Conservation (phyloP, 1,284 basidiomycete genomes). For the Naganishia albida region DNA sequence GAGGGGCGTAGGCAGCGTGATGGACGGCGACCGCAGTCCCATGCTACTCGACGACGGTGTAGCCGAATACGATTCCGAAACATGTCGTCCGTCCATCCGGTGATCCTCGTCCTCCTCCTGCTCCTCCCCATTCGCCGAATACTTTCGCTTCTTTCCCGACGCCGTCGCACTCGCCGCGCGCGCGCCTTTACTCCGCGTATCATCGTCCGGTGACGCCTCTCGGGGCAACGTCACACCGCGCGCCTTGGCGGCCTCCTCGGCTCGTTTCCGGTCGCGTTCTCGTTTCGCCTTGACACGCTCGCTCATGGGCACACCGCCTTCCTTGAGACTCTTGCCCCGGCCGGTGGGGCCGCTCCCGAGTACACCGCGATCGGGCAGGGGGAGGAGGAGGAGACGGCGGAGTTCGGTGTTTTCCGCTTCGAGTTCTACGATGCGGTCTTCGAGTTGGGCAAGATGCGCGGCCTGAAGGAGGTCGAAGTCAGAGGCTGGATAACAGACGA, state of each 20-base stretch:
- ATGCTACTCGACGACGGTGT: slow-evolving; percentile 26
- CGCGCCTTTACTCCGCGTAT: slow-evolving; percentile 27
- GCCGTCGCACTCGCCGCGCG: slow-evolving; percentile 18
- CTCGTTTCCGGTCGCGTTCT: slow-evolving; percentile 38
- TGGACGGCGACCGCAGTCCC: slow-evolving; percentile 15
- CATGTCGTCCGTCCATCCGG: slow-evolving; percentile 13
- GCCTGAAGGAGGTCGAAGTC: slow-evolving; percentile 56
- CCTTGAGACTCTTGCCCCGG: slow-evolving; percentile 52
- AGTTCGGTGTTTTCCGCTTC: slow-evolving; percentile 49
- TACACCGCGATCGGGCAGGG: slow-evolving; percentile 57
- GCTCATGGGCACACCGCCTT: slow-evolving; percentile 54
- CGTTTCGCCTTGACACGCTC: slow-evolving; percentile 53
- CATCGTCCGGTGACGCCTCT: slow-evolving; percentile 28
- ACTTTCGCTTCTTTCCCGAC: slow-evolving; percentile 18
- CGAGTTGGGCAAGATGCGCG: slow-evolving; percentile 49
- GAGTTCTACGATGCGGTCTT: slow-evolving; percentile 49
- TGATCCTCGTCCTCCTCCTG: slow-evolving; percentile 6
- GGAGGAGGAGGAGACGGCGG: slow-evolving; percentile 64
- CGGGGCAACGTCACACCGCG: slow-evolving; percentile 11
- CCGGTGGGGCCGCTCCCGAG: slow-evolving; percentile 55
- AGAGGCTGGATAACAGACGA: slow-evolving; percentile 40
- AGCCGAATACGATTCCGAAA: slow-evolving; percentile 19
- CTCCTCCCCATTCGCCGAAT: slow-evolving; percentile 5
- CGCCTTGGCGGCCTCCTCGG: slow-evolving; percentile 26
- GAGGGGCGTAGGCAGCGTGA: slow-evolving; percentile 15